Percentiles rank a stretch among this genome's conserved stretches.
Conservation (phyloP, 331 rosid species). For the Malus hybrid region DNA sequence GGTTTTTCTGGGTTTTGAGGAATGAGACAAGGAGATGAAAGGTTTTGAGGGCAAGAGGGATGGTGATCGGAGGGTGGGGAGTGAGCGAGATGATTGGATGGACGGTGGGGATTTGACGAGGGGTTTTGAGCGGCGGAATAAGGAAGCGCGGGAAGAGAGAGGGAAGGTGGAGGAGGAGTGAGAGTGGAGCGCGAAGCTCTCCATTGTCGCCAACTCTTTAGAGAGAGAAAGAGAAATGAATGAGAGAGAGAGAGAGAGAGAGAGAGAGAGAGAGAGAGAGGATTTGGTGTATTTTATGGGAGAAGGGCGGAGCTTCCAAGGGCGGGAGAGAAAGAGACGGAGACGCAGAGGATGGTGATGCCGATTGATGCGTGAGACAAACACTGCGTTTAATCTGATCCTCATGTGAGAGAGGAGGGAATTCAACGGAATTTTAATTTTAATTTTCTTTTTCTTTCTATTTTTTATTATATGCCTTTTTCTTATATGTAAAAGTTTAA, state of each 20-base stretch:
- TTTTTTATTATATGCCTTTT: too few relatives aligned
- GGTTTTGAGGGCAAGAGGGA: constrained; percentile 19
- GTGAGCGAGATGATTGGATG: constrained; percentile 1
- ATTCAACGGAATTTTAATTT: not conserved
- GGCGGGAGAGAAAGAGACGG: not conserved
- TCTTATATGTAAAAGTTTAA: too few relatives aligned
- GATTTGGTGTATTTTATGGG: not conserved
- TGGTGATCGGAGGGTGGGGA: constrained; percentile 34
- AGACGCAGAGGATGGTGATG: not conserved
- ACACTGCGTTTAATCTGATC: too few relatives aligned
- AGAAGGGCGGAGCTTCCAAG: not conserved
- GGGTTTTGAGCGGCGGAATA: constrained; percentile 9
- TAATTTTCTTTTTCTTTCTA: too few relatives aligned
- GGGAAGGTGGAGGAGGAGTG: constrained; percentile 45
- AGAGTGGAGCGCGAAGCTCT: constrained; percentile 57
- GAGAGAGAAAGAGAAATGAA: not conserved
- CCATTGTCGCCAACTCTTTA: constrained; percentile 30
- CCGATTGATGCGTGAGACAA: too few relatives aligned
- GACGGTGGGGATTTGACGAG: constrained; percentile 31
- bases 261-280: too few relatives aligned
- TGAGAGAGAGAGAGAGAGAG: not conserved
- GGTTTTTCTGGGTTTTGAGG: constrained; percentile 23
- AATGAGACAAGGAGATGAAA: constrained; percentile 17
- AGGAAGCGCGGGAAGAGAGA: constrained; percentile 17
- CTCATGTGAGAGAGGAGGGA: not conserved